Conservation (phyloP, 2,329 filamentous ascomycete species). For the Bisporella sp. region DNA sequence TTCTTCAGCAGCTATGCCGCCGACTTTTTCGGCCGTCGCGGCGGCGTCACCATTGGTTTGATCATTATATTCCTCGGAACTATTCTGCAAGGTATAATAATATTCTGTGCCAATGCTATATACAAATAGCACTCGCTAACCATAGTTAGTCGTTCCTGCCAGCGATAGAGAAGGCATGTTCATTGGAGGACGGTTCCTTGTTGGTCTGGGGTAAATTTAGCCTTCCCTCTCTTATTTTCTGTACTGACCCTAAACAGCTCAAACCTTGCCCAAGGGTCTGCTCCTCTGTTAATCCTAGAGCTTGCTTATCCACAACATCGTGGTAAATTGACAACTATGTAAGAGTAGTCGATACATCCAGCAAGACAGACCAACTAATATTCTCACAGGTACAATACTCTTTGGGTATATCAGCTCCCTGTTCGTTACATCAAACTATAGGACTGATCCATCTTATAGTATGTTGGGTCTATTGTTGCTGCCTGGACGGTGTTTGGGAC, state of each 20-base stretch:
- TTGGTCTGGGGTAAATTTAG: constrained; percentile 21
- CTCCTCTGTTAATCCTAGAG: constrained; percentile 31
- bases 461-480: constrained; percentile 12
- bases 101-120: no score
- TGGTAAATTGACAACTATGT: constrained; percentile 28
- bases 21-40: constrained; percentile 35
- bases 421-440: constrained; percentile 13
- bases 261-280: constrained; percentile 32
- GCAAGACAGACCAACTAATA: constrained; percentile 15
- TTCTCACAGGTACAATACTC: constrained; percentile 16
- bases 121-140: no score
- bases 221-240: no score
- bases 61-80: constrained; percentile 34
- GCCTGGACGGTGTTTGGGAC: constrained; percentile 16
- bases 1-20: constrained; percentile 37
- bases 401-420: constrained; percentile 28
- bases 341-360: constrained; percentile 34
- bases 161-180: constrained; percentile 28
- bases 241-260: constrained; percentile 10
- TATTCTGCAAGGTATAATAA: constrained; percentile 23
- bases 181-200: constrained; percentile 28
- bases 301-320: constrained; percentile 30
- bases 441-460: neutral
- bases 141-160: constrained; percentile 15
- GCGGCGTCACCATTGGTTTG: constrained; percentile 36